A percentile compares a stretch with the other conserved stretches of the same genome.
Evolutionary conservation across 495 filamentous ascomycete genomes (phyloP).

Genomic region (Lichenothelia convexa): DNA sequence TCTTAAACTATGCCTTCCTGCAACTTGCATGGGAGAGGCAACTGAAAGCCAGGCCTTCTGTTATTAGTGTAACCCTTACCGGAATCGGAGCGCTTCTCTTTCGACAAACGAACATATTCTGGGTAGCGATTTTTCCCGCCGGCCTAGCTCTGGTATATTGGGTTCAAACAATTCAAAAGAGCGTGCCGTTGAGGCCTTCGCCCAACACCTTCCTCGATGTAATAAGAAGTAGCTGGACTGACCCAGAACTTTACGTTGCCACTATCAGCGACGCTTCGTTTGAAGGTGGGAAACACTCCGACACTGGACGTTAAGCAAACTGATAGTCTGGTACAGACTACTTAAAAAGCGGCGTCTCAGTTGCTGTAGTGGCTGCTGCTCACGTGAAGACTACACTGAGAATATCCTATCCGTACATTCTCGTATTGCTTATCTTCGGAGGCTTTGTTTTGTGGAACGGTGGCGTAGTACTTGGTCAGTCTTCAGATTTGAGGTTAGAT

Average conservation of each 20-base stretch:
- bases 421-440: constrained; percentile 48
- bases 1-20: constrained; percentile 21
- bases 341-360: constrained; percentile 37
- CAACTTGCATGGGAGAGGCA: background rate
- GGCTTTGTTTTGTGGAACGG: constrained; percentile 72
- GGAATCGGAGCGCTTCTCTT: constrained; percentile 50
- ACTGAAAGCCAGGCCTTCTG: background rate
- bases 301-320: background rate
- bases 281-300: constrained; percentile 16
- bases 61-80: constrained; percentile 13
- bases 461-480: constrained; percentile 70
- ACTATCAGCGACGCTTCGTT: constrained; percentile 16
- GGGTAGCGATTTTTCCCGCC: constrained; percentile 75
- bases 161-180: constrained; percentile 5
- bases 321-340: constrained; percentile 40
- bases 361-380: constrained; percentile 34
- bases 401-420: constrained; percentile 45
- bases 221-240: constrained; percentile 13
- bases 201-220: background rate
- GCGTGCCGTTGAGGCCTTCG: background rate
- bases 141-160: constrained; percentile 49
- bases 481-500: background rate
- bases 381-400: constrained; percentile 31
- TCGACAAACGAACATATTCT: constrained; percentile 92
- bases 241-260: constrained; percentile 40